Percentiles rank a stretch among this genome's conserved stretches.
These are phyloP conservation scores for Candida argentea DNA, from an alignment of 805 yeast species.

Conservation along the genomic window DNA sequence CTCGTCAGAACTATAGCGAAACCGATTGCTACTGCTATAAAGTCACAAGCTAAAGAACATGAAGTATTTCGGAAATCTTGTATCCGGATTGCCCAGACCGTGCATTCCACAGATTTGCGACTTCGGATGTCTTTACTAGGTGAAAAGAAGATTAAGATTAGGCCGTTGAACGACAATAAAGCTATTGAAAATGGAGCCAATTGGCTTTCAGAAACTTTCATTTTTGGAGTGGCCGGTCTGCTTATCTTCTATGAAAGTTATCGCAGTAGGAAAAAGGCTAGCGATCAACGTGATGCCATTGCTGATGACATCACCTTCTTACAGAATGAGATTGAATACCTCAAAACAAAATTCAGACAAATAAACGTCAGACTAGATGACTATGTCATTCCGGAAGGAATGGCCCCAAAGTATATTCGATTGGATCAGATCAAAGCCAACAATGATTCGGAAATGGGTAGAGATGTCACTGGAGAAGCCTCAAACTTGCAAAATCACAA, in stretches of 20 bases:
- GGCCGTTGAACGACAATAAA: conserved; percentile 73
- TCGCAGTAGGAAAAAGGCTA: conserved; percentile 57
- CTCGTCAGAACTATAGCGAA: conserved; percentile 67
- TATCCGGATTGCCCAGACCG: conserved; percentile 58
- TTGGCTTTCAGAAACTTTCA: conserved; percentile 65
- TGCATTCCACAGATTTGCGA: conserved; percentile 56
- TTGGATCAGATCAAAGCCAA: too few species aligned
- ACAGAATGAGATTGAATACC: conserved; percentile 58
- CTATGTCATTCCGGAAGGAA: conserved; percentile 37
- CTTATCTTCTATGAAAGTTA: conserved; percentile 62
- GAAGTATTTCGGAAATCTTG: conserved; percentile 52
- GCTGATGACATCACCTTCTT: conserved; percentile 63
- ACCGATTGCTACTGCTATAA: conserved; percentile 65
- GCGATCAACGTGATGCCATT: conserved; percentile 48
- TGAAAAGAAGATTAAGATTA: conserved; percentile 40
- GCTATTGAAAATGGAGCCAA: conserved; percentile 81
- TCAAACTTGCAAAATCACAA: background rate
- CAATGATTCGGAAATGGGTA: background rate
- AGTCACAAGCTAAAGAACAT: conserved; percentile 67
- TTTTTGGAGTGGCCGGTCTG: conserved; percentile 73
- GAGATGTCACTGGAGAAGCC: background rate
- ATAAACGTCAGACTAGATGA: conserved; percentile 36
- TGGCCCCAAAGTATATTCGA: conserved; percentile 35
- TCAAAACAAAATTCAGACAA: conserved; percentile 39
- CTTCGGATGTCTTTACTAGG: conserved; percentile 55